Evolutionary conservation across 129 eudicot genomes (phyloP).

Genomic region (Chrysanthemum makinoi): DNA sequence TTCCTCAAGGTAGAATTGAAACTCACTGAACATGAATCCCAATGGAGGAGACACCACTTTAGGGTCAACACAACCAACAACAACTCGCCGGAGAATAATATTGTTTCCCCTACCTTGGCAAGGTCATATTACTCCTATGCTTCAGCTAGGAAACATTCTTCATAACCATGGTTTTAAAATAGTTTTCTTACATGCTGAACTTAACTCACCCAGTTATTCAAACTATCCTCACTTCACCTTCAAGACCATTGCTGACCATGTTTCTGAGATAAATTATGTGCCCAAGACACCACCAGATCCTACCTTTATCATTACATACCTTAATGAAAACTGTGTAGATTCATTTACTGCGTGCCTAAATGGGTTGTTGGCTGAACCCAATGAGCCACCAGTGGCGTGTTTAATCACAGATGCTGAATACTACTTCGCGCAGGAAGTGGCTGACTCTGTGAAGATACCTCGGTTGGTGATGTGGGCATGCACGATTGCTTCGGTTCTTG

Average conservation of each 20-base stretch:
- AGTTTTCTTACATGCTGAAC: constrained; percentile 36
- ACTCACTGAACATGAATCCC: constrained; percentile 16
- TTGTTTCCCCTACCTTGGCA: constrained; percentile 45
- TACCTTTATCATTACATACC: not conserved
- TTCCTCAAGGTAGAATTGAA: too few species aligned
- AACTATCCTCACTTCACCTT: constrained; percentile 48
- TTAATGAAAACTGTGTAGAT: constrained; percentile 19
- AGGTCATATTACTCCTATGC: constrained; percentile 62
- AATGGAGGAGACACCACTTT: not conserved
- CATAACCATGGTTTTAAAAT: constrained; percentile 40
- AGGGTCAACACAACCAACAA: not conserved
- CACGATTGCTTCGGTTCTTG: not conserved
- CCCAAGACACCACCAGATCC: not conserved
- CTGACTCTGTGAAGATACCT: not conserved
- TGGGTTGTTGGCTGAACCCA: constrained; percentile 1
- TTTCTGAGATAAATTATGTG: not conserved
- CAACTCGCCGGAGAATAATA: constrained; percentile 23
- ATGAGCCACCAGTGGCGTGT: constrained; percentile 20
- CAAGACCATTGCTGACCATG: constrained; percentile 29
- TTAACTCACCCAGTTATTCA: constrained; percentile 28
- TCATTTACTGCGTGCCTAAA: constrained; percentile 23
- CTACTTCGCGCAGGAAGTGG: not conserved
- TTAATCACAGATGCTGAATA: constrained; percentile 31
- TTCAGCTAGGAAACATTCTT: constrained; percentile 48
- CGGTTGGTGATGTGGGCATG: not conserved